Evolutionary conservation across 148 eudicot genomes (phyloP).

Genomic region (Nyssa sinensis): DNA sequence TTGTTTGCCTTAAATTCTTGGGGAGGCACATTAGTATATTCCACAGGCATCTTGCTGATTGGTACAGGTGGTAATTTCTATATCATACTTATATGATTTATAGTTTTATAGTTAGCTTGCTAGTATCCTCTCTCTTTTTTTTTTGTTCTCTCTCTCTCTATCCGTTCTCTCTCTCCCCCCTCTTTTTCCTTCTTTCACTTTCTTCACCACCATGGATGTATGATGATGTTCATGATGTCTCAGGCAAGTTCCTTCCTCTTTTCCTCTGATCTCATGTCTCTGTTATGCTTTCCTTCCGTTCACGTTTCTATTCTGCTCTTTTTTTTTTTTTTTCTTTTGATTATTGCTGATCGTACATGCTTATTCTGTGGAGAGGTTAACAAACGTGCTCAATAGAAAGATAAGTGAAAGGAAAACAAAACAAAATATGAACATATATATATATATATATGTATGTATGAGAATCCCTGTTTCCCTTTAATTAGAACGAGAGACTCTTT

Average conservation of each 20-base stretch:
- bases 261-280: not conserved
- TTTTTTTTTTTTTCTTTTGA: no score
- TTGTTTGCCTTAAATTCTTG: constrained; percentile 9
- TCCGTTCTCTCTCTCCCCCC: not conserved
- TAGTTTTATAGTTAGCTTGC: no score
- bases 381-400: not conserved
- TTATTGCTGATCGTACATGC: not conserved
- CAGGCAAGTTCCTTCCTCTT: constrained; percentile 15
- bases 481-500: no score
- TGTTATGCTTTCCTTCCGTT: not conserved
- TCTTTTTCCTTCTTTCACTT: constrained; percentile 3
- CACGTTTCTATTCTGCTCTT: not conserved
- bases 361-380: not conserved
- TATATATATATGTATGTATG: no score
- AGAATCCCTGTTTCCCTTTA: not conserved
- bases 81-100: not conserved
- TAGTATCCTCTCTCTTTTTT: not conserved
- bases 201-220: not conserved
- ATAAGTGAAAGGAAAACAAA: no score
- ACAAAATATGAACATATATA: no score
- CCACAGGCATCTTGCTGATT: constrained; percentile 35
- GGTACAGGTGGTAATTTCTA: not conserved
- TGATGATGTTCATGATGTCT: no score
- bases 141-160: not conserved
- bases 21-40: constrained; percentile 48